phyloP scores from a whole-genome alignment of 177 flowering plant species.

The Telopea speciosissima region DNA sequence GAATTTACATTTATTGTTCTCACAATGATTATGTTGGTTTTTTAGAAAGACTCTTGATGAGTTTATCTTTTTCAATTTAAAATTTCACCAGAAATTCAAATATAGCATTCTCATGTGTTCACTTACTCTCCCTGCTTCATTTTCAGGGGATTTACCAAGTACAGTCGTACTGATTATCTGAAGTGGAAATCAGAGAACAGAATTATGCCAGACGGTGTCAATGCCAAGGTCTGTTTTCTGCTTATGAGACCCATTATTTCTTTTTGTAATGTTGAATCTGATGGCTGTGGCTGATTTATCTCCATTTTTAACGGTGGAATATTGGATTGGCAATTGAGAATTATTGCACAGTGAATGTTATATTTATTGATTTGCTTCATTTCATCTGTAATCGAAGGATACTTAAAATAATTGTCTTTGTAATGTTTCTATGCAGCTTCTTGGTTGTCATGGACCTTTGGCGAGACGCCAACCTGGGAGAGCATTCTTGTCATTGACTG shows the following conservation, averaged over 20 bases:
- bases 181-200: constrained; percentile 53
- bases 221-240: constrained; percentile 55
- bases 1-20: too few species aligned
- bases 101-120: not conserved
- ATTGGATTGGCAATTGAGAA: not conserved
- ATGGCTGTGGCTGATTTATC: too few species aligned
- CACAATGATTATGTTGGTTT: too few species aligned
- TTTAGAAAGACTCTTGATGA: too few species aligned
- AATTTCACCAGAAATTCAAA: not conserved
- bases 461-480: constrained; percentile 44
- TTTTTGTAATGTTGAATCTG: too few species aligned
- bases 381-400: not conserved
- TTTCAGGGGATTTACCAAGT: constrained; percentile 76
- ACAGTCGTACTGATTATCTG: constrained; percentile 56
- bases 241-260: not conserved
- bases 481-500: constrained; percentile 33
- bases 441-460: constrained; percentile 53
- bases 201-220: constrained; percentile 69
- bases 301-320: too few species aligned
- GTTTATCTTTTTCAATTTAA: too few species aligned
- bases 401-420: not conserved
- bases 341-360: too few species aligned
- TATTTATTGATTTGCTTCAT: too few species aligned
- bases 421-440: constrained; percentile 35
- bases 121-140: not conserved